phyloP scores from a whole-genome alignment of 495 filamentous ascomycete species.

The Aspergillus homomorphus region DNA sequence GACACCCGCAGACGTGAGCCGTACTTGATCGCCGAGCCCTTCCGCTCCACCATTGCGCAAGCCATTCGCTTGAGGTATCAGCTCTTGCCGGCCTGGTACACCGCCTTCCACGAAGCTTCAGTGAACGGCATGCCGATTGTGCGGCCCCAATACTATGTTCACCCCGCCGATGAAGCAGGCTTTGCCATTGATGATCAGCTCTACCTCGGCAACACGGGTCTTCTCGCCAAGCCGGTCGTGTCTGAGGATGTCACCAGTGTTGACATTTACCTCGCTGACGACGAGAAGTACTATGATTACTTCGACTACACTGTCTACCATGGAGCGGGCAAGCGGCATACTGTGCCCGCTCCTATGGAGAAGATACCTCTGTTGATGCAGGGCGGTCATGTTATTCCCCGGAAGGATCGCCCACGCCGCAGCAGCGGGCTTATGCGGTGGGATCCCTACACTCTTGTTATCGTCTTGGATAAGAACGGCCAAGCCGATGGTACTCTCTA shows the following conservation, averaged over 20 bases:
- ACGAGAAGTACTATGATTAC: constrained; percentile 90
- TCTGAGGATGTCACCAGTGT: constrained; percentile 67
- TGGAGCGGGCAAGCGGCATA: constrained; percentile 63
- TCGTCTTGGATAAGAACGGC: constrained; percentile 67
- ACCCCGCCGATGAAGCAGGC: constrained; percentile 80
- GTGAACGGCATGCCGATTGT: constrained; percentile 82
- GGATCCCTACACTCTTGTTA: constrained; percentile 89
- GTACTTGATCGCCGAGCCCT: constrained; percentile 81
- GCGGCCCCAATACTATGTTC: constrained; percentile 85
- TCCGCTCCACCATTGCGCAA: constrained; percentile 79
- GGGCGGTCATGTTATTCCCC: constrained; percentile 86
- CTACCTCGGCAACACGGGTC: constrained; percentile 80
- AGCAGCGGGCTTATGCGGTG: constrained; percentile 85
- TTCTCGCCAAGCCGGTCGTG: constrained; percentile 85
- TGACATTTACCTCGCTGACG: constrained; percentile 82
- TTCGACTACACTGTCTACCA: constrained; percentile 75
- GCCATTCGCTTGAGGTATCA: constrained; percentile 86
- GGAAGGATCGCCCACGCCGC: constrained; percentile 81
- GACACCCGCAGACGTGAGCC: constrained; percentile 92
- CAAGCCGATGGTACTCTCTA: constrained; percentile 81
- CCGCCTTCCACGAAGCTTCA: constrained; percentile 86
- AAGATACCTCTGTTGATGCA: constrained; percentile 87
- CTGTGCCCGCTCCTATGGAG: constrained; percentile 72
- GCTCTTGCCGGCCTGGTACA: constrained; percentile 93
- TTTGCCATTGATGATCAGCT: constrained; percentile 91